Conservation (phyloP, 805 yeast species). For the Komagataella mondaviorum region DNA sequence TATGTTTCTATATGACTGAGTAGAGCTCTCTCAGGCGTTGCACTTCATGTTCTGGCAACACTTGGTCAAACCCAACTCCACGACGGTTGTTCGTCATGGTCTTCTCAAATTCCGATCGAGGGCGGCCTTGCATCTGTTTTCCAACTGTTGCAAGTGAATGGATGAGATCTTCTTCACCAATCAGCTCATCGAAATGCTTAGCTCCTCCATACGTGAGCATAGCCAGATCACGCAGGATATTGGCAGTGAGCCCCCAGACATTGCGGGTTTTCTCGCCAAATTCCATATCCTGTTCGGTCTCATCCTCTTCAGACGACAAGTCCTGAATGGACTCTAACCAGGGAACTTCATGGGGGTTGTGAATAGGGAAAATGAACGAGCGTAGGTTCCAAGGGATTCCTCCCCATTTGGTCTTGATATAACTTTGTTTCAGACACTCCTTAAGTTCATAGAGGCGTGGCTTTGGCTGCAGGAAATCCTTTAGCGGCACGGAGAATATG, state of each 20-base stretch:
- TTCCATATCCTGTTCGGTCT: slow-evolving; percentile 19
- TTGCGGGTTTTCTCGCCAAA: slow-evolving; percentile 40
- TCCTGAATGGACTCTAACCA: slow-evolving; percentile 56
- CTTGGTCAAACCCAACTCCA: slow-evolving; percentile 28
- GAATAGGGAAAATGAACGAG: slow-evolving; percentile 46
- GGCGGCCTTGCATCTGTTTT: slow-evolving; percentile 33
- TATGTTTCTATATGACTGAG: slow-evolving; percentile 8
- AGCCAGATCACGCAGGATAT: slow-evolving; percentile 61
- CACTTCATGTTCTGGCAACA: slow-evolving; percentile 30
- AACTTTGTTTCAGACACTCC: slow-evolving; percentile 20
- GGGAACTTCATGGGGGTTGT: slow-evolving; percentile 37
- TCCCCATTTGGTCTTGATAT: slow-evolving; percentile 46
- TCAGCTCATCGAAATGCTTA: slow-evolving; percentile 14
- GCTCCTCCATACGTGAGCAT: slow-evolving; percentile 32
- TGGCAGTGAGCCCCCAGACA: slow-evolving; percentile 78
- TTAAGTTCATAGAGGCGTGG: slow-evolving; percentile 12
- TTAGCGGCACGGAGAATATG: slow-evolving; percentile 56
- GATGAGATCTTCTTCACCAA: slow-evolving; percentile 59
- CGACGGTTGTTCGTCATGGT: slow-evolving; percentile 30
- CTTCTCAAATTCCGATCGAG: slow-evolving; percentile 40
- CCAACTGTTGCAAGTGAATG: slow-evolving; percentile 39
- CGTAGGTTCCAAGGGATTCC: slow-evolving; percentile 55
- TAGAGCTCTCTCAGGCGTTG: slow-evolving; percentile 27
- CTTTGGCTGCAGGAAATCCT: slow-evolving; percentile 34
- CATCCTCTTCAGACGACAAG: slow-evolving; percentile 44